Percentiles rank a stretch among this genome's conserved stretches.
These are phyloP conservation scores for Perilla frutescens DNA, from an alignment of 257 asterid species.

Conservation along the genomic window DNA sequence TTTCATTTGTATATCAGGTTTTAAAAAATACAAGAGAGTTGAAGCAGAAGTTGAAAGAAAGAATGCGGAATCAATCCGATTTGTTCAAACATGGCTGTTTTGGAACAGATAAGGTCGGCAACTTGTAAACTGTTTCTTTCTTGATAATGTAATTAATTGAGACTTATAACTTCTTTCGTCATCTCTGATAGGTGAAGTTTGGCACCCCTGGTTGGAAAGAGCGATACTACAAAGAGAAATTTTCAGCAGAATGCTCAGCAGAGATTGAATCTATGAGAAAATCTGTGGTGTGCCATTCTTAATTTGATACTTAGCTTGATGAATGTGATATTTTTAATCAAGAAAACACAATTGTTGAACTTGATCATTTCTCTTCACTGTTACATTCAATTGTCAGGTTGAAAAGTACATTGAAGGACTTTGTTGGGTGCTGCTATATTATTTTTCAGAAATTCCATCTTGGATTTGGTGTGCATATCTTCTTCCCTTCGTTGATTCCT, in stretches of 20 bases:
- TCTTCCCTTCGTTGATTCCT: neutral
- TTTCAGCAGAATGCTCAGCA: conserved; percentile 39
- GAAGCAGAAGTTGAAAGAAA: conserved; percentile 43
- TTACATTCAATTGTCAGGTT: conserved; percentile 39
- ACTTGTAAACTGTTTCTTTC: neutral
- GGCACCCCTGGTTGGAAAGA: conserved; percentile 53
- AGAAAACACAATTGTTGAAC: neutral
- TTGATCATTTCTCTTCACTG: neutral
- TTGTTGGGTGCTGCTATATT: conserved; percentile 67
- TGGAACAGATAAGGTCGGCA: conserved; percentile 47
- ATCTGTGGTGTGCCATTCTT: conserved; percentile 43
- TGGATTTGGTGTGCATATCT: conserved; percentile 60
- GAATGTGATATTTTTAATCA: neutral
- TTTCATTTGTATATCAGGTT: conserved; percentile 36
- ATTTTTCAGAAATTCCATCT: conserved; percentile 65
- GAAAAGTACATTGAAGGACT: conserved; percentile 62
- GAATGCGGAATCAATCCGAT: conserved; percentile 34
- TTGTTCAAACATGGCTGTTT: conserved; percentile 43
- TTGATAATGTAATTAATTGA: neutral
- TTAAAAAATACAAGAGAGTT: conserved; percentile 47
- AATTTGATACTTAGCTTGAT: too few relatives aligned
- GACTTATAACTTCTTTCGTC: neutral
- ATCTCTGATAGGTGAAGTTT: conserved; percentile 51
- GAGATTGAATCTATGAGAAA: conserved; percentile 49
- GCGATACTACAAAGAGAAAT: conserved; percentile 57